These are phyloP conservation scores for Lachnellula willkommii DNA, from an alignment of 2,329 filamentous ascomycete species.

Conservation along the genomic window DNA sequence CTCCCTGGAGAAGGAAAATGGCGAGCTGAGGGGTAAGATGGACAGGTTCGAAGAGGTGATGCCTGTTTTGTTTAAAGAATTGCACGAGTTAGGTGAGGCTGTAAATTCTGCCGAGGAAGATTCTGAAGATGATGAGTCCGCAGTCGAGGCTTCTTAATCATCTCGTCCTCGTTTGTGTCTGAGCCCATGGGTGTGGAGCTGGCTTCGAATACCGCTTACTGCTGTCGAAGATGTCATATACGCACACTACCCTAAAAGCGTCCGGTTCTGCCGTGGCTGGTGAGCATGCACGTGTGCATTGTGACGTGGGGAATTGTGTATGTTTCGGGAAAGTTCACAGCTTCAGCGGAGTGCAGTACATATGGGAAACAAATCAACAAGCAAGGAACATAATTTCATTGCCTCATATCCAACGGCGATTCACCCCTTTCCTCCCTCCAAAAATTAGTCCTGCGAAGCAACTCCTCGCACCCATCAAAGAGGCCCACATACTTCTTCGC, in stretches of 20 bases:
- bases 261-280: too few species aligned
- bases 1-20: neutral
- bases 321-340: too few species aligned
- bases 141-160: neutral
- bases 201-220: neutral
- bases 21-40: neutral
- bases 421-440: conserved; percentile 31
- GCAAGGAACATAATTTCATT: too few species aligned
- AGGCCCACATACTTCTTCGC: conserved; percentile 42
- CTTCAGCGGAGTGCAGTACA: too few species aligned
- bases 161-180: neutral
- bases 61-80: neutral
- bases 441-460: conserved; percentile 35
- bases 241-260: too few species aligned
- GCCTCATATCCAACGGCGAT: neutral
- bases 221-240: too few species aligned
- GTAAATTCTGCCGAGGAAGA: neutral
- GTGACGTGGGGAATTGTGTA: too few species aligned
- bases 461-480: conserved; percentile 34
- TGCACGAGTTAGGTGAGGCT: neutral
- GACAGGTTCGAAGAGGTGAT: neutral
- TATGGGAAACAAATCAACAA: too few species aligned
- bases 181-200: neutral
- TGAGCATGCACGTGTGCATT: too few species aligned
- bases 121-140: neutral